Conservation (phyloP, 441 rosid species). For the Populus trichocarpa region DNA sequence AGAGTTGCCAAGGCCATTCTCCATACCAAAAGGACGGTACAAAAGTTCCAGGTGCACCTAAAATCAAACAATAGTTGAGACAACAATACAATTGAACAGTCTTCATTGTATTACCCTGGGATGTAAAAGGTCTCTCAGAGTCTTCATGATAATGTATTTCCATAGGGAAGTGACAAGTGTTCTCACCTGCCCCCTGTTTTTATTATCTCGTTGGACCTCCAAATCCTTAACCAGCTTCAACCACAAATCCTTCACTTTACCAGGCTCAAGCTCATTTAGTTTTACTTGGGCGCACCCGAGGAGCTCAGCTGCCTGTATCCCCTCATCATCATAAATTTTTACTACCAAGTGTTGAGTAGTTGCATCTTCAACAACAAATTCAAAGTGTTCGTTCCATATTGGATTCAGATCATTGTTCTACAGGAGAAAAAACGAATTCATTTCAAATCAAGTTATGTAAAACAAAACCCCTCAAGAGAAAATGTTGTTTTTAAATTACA, state of each 20-base stretch:
- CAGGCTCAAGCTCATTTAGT: conserved; percentile 68
- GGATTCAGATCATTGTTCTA: conserved; percentile 87
- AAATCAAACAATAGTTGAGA: neutral
- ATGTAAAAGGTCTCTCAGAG: neutral
- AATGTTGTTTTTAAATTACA: neutral
- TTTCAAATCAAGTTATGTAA: conserved; percentile 2
- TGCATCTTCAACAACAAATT: conserved; percentile 77
- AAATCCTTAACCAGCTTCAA: conserved; percentile 83
- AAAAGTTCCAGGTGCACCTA: conserved; percentile 41
- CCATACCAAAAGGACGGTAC: conserved; percentile 30
- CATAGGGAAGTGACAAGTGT: neutral
- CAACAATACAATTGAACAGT: neutral
- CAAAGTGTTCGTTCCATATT: conserved; percentile 92
- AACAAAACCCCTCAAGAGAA: neutral
- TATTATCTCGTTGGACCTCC: conserved; percentile 83
- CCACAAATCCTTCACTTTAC: conserved; percentile 90
- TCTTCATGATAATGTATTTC: neutral
- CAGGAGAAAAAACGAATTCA: conserved; percentile 13
- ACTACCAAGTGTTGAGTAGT: conserved; percentile 79
- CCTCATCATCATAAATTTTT: conserved; percentile 84
- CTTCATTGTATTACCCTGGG: neutral
- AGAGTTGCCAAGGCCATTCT: conserved; percentile 22
- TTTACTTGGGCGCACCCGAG: conserved; percentile 75
- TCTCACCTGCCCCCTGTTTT: conserved; percentile 83
- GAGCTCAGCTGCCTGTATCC: conserved; percentile 77